Evolutionary conservation across 2,329 filamentous ascomycete genomes (phyloP).

Genomic region (Alternaria alternata): DNA sequence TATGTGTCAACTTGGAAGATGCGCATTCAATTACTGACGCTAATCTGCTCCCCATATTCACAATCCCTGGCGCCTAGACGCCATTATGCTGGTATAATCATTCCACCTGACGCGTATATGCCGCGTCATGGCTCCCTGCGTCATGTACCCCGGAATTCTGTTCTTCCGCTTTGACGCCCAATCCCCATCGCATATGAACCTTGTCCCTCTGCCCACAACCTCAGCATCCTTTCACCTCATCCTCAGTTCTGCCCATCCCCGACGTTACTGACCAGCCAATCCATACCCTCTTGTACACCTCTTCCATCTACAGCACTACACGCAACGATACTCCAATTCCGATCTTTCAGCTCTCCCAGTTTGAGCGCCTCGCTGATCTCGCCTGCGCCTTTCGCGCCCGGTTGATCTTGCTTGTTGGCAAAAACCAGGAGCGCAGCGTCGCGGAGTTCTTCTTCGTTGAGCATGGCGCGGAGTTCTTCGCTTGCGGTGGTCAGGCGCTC

Average conservation of each 20-base stretch:
- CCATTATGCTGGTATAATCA: constrained; percentile 33
- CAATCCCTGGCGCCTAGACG: constrained; percentile 25
- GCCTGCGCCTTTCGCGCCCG: constrained; percentile 92
- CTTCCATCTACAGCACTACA: constrained; percentile 96
- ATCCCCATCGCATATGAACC: neutral
- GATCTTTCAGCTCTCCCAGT: constrained; percentile 88
- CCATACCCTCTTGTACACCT: constrained; percentile 97
- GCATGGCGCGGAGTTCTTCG: constrained; percentile 92
- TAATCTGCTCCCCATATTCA: constrained; percentile 9
- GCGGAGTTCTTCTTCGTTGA: constrained; percentile 95
- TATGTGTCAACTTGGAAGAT: neutral
- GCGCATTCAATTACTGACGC: constrained; percentile 1
- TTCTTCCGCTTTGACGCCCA: constrained; percentile 13
- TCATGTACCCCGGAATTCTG: constrained; percentile 6
- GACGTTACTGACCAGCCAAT: constrained; percentile 84
- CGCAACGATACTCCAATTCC: constrained; percentile 99
- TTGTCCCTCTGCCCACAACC: neutral
- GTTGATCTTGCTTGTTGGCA: constrained; percentile 99
- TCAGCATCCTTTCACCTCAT: neutral
- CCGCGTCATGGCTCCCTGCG: constrained; percentile 16
- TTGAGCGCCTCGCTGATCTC: constrained; percentile 95
- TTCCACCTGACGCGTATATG: constrained; percentile 9
- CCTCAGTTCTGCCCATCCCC: constrained; percentile 12
- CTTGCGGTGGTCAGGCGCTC: constrained; percentile 91
- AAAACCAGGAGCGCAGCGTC: constrained; percentile 94